Evolutionary conservation across 2,329 filamentous ascomycete genomes (phyloP), one percentile per base, ranked within the genome.

Genomic region (Xylariaceae sp.): DNA sequence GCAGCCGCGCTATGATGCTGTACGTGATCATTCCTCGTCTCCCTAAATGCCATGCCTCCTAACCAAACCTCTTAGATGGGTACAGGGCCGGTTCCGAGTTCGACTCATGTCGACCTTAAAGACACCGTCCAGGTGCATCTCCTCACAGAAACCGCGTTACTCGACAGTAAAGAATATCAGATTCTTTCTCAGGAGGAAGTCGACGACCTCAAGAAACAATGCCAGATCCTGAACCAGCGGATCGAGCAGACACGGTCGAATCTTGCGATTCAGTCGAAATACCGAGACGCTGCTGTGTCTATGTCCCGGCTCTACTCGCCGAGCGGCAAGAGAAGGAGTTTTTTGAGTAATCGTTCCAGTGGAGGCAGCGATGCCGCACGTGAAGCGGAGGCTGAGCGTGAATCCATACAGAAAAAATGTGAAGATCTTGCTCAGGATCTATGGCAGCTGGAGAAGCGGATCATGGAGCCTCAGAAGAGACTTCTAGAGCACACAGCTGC

Each of bases 111-210:
- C 51, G 78, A 85, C 54, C 69, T 83, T 39, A 78, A 79, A 49
- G 86, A 87, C 62, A 78, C 74, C 45, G 86, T 98, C 34, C 85
- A 89, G 54, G 83, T 95, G 62, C 94, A 97, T 63, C 71, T 98
- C 35, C 77, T 98, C 44, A 90, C 93, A 47, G 91, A 97, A 69
- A 97, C 89, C 16, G 93, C 93, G 16, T 79, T 98, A 45, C 79
- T 83, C 45, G 93, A 98, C 66, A 94, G 89, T 68, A 85, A 83
- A 58, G 72, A 82, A 54, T 98, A 83, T 62, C 83, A 91, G 59
- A 83, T 98, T 18, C 64, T 98, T 47, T 88, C 90, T 0, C 87
- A 91, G 53, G 89, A 95, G 61, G 90, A 97, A 65, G 85, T 96
- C 22, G 93, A 97, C 51, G 77, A 80, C 35, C 68, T 97, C 55